A percentile compares a stretch with the other conserved stretches of the same genome.
Evolutionary conservation across 495 filamentous ascomycete genomes (phyloP).

Genomic region (Clohesyomyces aquaticus): DNA sequence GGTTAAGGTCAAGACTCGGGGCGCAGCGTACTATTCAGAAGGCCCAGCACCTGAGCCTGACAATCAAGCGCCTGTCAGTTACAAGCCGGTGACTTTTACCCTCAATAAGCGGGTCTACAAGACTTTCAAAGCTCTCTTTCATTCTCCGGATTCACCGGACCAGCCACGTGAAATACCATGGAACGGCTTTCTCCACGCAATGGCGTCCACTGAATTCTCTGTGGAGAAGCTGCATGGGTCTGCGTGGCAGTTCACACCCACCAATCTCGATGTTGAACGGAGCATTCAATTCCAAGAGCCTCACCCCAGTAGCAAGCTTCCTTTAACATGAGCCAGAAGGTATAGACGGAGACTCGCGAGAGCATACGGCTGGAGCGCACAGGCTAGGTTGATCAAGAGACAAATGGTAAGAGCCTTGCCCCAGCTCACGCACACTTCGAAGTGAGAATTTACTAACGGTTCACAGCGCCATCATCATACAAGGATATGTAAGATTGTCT

Average conservation of each 20-base stretch:
- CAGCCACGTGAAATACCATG: constrained; percentile 53
- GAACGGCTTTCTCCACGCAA: constrained; percentile 57
- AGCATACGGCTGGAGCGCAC: constrained; percentile 2
- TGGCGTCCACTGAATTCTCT: constrained; percentile 53
- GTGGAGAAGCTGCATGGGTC: constrained; percentile 57
- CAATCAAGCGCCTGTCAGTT: background rate
- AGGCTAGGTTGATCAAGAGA: too few relatives aligned
- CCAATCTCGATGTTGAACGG: constrained; percentile 47
- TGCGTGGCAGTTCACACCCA: constrained; percentile 54
- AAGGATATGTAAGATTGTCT: too few relatives aligned
- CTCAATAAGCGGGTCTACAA: constrained; percentile 38
- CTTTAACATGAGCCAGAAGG: constrained; percentile 47
- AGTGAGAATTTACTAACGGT: too few relatives aligned
- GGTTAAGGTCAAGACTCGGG: constrained; percentile 53
- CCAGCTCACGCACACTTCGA: too few relatives aligned
- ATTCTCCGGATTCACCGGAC: constrained; percentile 35
- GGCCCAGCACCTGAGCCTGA: background rate
- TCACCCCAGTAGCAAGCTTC: constrained; percentile 55
- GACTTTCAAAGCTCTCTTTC: constrained; percentile 54
- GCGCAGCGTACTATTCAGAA: constrained; percentile 28
- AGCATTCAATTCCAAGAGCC: constrained; percentile 62
- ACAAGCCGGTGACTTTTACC: background rate
- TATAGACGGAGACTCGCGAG: constrained; percentile 51
- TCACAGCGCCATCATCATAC: too few relatives aligned
- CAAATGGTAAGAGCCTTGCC: too few relatives aligned